These are phyloP conservation scores for Pezicula carpinea DNA, from an alignment of 2,329 filamentous ascomycete genomes.

Conservation along the genomic window DNA sequence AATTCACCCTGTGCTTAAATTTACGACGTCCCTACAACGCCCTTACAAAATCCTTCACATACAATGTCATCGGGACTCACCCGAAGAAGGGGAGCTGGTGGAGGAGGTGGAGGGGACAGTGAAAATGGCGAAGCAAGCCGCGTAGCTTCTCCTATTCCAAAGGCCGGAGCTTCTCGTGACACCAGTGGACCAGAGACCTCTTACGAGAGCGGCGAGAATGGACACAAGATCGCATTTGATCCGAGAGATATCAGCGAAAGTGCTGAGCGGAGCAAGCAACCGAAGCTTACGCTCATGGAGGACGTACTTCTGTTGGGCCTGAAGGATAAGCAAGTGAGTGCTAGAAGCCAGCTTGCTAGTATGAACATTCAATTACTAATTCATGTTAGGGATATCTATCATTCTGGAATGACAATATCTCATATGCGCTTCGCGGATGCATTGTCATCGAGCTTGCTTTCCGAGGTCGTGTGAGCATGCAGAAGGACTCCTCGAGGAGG, in stretches of 20 bases:
- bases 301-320: constrained; percentile 91
- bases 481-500: constrained; percentile 88
- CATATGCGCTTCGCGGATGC: constrained; percentile 92
- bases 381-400: constrained; percentile 80
- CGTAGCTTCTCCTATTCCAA: constrained; percentile 60
- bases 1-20: constrained; percentile 19
- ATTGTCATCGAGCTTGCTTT: constrained; percentile 98
- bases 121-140: constrained; percentile 61
- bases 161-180: constrained; percentile 53
- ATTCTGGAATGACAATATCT: constrained; percentile 99
- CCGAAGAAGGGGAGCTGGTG: constrained; percentile 63
- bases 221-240: constrained; percentile 98
- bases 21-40: constrained; percentile 12
- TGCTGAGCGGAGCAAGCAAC: constrained; percentile 93
- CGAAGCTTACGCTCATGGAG: constrained; percentile 98
- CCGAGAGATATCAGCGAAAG: constrained; percentile 96
- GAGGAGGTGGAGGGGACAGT: constrained; percentile 52
- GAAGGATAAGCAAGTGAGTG: constrained; percentile 93
- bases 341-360: constrained; percentile 5
- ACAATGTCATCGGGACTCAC: constrained; percentile 51
- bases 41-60: constrained; percentile 8
- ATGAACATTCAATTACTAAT: constrained; percentile 8
- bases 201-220: constrained; percentile 89
- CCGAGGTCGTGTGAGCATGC: constrained; percentile 94
- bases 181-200: constrained; percentile 67